Base-by-base conservation (phyloP, 352 stramenopile genomes). In the Phytophthora citrophthora region DNA sequence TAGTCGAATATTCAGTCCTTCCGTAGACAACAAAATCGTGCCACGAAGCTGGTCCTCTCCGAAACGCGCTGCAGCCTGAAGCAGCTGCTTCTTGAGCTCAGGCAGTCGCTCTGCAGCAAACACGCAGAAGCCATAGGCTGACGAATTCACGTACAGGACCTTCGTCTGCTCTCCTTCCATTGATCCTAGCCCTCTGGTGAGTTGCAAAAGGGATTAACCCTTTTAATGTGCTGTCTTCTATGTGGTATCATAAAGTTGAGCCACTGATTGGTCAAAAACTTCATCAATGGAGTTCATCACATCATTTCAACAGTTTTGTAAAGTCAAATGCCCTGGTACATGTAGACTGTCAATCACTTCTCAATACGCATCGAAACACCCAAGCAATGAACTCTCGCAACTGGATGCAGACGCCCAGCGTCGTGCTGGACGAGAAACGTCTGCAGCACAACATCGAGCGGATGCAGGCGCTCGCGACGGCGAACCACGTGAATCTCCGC, bases 51-150 rank as follows among this genome's bases (percentile, higher is more conserved):
- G 46, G 10, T 81, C 59, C 5, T 77, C 57, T 5, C 54, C 56
- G 26, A 73, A 77, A n/a, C 13, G 24, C 9, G 54, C 54, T 60
- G 69, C 64, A 53, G 47, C 29, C 41, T 58, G 23, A 8, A 87
- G 46, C 32, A 91, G 47, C 5, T 75, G 56, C 53, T 70, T 36
- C 44, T 76, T 76, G 7, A 88, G 51, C n/a, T 50, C 50, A 9
- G 71, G 72, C 55, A 91, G 59, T 34, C 59, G 46, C 26, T 77
- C 68, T 11, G 47, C 56, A 3, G 54, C 6, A 13, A 91, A 79
- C n/a, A 86, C 69, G 26, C 83, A 88, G 59, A 91, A 89, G 1
- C 80, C 81, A 67, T 91, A 91, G 7, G 80, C 80, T n/a, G 83
- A 91, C 44, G 79, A 88, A 65, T 91, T 89, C 41, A 86, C 74